Conservation (phyloP, 352 stramenopile species). For the Pythium chondricola region DNA sequence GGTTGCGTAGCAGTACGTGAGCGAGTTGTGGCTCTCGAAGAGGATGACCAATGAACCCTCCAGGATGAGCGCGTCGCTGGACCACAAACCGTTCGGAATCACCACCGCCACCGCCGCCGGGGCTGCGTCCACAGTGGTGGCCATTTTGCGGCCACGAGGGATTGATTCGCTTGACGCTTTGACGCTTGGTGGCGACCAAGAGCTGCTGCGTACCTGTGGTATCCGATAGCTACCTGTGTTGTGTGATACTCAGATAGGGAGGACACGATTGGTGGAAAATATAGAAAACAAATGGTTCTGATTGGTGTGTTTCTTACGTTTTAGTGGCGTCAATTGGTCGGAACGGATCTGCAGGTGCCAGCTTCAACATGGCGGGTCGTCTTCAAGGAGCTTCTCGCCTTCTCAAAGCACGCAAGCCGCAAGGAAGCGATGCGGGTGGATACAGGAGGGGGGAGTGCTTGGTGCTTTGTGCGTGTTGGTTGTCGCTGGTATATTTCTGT, state of each 20-base stretch:
- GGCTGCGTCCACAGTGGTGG: not conserved
- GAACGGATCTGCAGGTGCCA: not conserved
- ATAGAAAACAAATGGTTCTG: not conserved
- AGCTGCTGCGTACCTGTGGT: constrained; percentile 3
- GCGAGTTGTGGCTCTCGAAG: constrained; percentile 93
- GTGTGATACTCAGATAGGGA: not conserved
- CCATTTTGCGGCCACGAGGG: no score
- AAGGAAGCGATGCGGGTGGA: no score
- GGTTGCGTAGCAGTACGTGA: constrained; percentile 94
- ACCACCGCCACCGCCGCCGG: constrained; percentile 8
- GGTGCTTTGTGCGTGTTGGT: no score
- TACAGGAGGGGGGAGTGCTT: no score
- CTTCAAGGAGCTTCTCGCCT: no score
- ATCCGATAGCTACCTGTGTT: not conserved
- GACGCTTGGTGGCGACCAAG: not conserved
- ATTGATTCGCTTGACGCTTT: no score
- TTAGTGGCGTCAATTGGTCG: constrained; percentile 7
- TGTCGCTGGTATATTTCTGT: no score
- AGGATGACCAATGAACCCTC: constrained; percentile 95
- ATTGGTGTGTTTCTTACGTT: constrained; percentile 14
- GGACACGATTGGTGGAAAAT: constrained; percentile 5
- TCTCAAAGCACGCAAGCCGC: no score
- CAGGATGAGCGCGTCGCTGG: constrained; percentile 39
- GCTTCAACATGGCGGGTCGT: constrained; percentile 23
- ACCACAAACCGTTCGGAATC: constrained; percentile 71